Conservation (phyloP, 257 asterid species). For the Fraxinus quadrangulata region DNA sequence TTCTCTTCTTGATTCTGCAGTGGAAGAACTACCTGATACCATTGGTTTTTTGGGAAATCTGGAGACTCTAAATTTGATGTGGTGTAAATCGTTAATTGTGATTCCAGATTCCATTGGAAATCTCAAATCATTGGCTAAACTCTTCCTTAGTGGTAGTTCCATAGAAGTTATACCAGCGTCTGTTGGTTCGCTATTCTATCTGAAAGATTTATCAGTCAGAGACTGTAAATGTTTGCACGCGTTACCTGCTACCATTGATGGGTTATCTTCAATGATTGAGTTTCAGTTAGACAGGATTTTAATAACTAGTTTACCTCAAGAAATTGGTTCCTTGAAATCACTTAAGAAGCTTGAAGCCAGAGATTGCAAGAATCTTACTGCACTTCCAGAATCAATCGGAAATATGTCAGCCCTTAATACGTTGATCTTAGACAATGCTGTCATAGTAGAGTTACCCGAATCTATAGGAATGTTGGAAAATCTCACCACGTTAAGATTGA, state of each 20-base stretch:
- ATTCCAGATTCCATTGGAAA: slow-evolving; percentile 37
- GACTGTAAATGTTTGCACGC: slow-evolving; percentile 20
- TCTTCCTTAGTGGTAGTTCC: slow-evolving; percentile 21
- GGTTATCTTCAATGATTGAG: slow-evolving; percentile 29
- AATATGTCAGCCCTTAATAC: slow-evolving; percentile 27
- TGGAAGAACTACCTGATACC: slow-evolving; percentile 32
- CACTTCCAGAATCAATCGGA: slow-evolving; percentile 29
- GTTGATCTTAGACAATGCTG: slow-evolving; percentile 28
- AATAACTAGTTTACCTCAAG: slow-evolving; percentile 18
- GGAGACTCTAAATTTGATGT: slow-evolving; percentile 26
- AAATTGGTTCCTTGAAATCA: slow-evolving; percentile 26
- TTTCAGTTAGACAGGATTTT: slow-evolving; percentile 27
- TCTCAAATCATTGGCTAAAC: slow-evolving; percentile 33
- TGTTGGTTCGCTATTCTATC: slow-evolving; percentile 32
- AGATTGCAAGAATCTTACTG: slow-evolving; percentile 21
- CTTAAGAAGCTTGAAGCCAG: slow-evolving; percentile 26
- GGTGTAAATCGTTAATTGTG: slow-evolving; percentile 24
- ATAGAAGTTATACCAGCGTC: slow-evolving; percentile 30
- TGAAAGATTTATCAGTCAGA: slow-evolving; percentile 26
- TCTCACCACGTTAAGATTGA: slow-evolving; percentile 21
- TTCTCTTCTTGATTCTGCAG: slow-evolving; percentile 22
- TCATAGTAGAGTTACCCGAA: slow-evolving; percentile 32
- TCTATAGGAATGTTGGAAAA: slow-evolving; percentile 28
- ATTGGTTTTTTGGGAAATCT: slow-evolving; percentile 29
- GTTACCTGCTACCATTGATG: slow-evolving; percentile 25